Evolutionary conservation across 1,284 basidiomycete species (phyloP).

Genomic region (Cryptococcus depauperatus): DNA sequence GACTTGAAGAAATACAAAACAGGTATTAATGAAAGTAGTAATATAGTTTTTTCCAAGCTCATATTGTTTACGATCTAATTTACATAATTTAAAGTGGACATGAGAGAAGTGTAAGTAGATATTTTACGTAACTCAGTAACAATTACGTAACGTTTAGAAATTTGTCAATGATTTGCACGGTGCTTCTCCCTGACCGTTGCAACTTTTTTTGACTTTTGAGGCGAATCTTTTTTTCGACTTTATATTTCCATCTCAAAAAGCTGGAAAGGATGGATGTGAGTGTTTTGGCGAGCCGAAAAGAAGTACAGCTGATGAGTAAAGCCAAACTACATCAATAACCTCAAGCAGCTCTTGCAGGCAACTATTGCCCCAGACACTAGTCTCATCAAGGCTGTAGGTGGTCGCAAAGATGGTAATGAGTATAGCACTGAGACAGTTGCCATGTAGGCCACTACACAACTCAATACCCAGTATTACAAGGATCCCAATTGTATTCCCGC

Average conservation of each 20-base stretch:
- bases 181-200: too few species aligned
- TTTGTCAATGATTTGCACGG: too few species aligned
- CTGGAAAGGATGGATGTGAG: conserved; percentile 21
- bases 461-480: conserved; percentile 90
- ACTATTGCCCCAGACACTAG: conserved; percentile 78
- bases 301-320: conserved; percentile 3
- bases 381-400: conserved; percentile 69
- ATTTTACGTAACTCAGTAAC: too few species aligned
- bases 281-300: neutral
- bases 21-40: too few species aligned
- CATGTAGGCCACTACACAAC: conserved; percentile 81
- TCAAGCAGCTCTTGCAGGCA: conserved; percentile 76
- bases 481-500: conserved; percentile 82
- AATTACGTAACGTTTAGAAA: too few species aligned
- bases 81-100: too few species aligned
- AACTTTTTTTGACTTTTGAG: too few species aligned
- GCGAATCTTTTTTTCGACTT: neutral
- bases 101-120: too few species aligned
- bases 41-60: too few species aligned
- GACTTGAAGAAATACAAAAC: conserved; percentile 22
- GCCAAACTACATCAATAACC: conserved; percentile 51
- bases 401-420: too few species aligned
- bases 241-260: neutral
- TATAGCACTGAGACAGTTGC: too few species aligned
- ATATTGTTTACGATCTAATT: too few species aligned